Base-by-base conservation (phyloP, 495 filamentous ascomycete genomes). In the Monascus purpureus region DNA sequence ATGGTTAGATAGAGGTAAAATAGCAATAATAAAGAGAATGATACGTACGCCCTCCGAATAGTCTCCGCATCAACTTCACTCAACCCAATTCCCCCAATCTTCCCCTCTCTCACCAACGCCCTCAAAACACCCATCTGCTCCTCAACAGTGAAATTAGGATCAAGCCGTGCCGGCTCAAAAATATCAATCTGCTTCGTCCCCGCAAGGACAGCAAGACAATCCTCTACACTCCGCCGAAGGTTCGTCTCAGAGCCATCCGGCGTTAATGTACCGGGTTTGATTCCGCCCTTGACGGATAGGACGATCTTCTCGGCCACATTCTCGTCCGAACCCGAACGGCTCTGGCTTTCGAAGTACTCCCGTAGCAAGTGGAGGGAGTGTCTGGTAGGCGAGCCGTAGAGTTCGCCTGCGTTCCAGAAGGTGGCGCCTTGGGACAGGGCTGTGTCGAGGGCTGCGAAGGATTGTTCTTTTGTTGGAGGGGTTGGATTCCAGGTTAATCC, bases 121-220 rank as follows among this genome's bases (percentile, higher is more conserved):
- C 70, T 66, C 13, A 82, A 53, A 13, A 63, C 46, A 4, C 50
- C 47, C 24, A 80, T 57, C 6, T 68, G 73, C 20, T 67, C 55
- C 46, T 80, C 72, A 25, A 80, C 53, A 1, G 71, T 68, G 26
- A 59, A 63, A 0, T 71, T 70, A 4, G 63, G 64, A 41, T 92
- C 85, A 14, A 82, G 67, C 2, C 86, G 63, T 11, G 79, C 82
- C 38, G 58, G 74, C 53, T 87, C 77, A 40, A 86, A 94, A 32
- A 88, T 70, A 52, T 93, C 84, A 35, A 93, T 55, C 38, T 64
- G 75, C 65, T 90, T 90, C 46, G 75, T 80, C 5, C 77, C 80
- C 28, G 75, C 62, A 27, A 92, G 46, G 13, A 63, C 28, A 12
- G 46, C 46, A 19, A 67, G 42, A 40, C 63, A 70, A 38, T 75